These are phyloP conservation scores for Linanthus parryae DNA, from an alignment of 148 eudicot species.

Conservation along the genomic window DNA sequence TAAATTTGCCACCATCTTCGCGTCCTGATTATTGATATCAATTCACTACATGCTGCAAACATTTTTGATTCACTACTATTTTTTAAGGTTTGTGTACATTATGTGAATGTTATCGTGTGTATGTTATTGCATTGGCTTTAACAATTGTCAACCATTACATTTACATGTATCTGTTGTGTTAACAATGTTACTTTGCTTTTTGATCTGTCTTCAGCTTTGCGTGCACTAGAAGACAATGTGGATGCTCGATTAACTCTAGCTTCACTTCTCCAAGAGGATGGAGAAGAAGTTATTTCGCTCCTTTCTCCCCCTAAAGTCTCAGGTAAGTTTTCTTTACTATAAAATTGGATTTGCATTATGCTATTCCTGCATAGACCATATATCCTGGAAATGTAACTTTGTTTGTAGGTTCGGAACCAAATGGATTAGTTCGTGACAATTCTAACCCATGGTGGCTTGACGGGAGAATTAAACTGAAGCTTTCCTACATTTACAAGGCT, in stretches of 20 bases:
- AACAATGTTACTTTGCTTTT: too few species aligned
- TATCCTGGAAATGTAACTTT: slow-evolving; percentile 36
- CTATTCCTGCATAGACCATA: slow-evolving; percentile 1
- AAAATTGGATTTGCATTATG: slow-evolving; percentile 4
- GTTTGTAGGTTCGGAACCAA: too few species aligned
- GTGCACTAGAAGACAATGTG: slow-evolving; percentile 47
- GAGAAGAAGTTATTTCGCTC: slow-evolving; percentile 69
- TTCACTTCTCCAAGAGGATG: slow-evolving; percentile 71
- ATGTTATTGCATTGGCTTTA: too few species aligned
- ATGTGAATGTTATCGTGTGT: too few species aligned
- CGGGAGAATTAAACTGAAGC: slow-evolving; percentile 73
- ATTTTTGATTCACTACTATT: too few species aligned
- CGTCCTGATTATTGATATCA: too few species aligned
- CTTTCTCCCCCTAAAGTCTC: slow-evolving; percentile 68
- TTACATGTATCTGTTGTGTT: too few species aligned
- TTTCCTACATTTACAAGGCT: slow-evolving; percentile 55
- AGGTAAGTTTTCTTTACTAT: slow-evolving; percentile 31
- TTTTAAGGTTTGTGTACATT: too few species aligned
- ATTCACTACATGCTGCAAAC: too few species aligned
- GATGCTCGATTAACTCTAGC: slow-evolving; percentile 68
- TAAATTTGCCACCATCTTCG: too few species aligned
- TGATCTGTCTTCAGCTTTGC: slow-evolving; percentile 58
- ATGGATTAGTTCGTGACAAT: slow-evolving; percentile 20
- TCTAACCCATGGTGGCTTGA: slow-evolving; percentile 67
- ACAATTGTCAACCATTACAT: too few species aligned